phyloP scores from a whole-genome alignment of 31 red algal genomes.

The Odonthalia washingtoniensis region DNA sequence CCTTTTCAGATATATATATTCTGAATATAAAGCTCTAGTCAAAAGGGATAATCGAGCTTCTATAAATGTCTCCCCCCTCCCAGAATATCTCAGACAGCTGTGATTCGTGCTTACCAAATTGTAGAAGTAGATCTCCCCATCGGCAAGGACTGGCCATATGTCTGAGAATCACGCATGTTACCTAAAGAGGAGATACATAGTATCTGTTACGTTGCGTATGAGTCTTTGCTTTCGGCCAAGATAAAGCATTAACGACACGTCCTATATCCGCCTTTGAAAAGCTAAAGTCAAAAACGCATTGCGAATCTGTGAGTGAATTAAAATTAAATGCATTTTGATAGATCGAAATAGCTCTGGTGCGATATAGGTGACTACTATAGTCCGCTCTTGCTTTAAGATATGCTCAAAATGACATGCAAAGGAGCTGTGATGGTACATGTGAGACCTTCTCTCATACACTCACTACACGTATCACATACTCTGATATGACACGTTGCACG shows the following conservation, averaged over 20 bases:
- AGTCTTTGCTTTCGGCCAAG: background rate
- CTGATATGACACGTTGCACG: no score
- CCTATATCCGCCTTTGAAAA: background rate
- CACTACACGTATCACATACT: no score
- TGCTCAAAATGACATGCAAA: no score
- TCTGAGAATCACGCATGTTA: background rate
- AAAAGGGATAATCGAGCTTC: background rate
- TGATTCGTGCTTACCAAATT: background rate
- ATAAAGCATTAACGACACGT: background rate
- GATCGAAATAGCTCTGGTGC: no score
- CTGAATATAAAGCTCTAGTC: background rate
- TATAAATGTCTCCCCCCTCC: background rate
- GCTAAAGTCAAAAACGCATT: background rate
- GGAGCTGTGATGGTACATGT: no score
- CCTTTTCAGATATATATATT: background rate
- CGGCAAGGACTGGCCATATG: background rate
- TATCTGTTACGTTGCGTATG: background rate
- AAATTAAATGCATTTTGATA: constrained; percentile 32
- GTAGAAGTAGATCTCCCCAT: background rate
- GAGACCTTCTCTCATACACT: no score
- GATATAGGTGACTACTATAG: no score
- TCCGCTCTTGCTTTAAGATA: no score
- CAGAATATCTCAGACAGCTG: constrained; percentile 10
- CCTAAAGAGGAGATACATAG: background rate
- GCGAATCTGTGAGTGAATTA: background rate